Conservation (phyloP, 2,329 filamentous ascomycete genomes). For the Calonectria fujianensis region DNA sequence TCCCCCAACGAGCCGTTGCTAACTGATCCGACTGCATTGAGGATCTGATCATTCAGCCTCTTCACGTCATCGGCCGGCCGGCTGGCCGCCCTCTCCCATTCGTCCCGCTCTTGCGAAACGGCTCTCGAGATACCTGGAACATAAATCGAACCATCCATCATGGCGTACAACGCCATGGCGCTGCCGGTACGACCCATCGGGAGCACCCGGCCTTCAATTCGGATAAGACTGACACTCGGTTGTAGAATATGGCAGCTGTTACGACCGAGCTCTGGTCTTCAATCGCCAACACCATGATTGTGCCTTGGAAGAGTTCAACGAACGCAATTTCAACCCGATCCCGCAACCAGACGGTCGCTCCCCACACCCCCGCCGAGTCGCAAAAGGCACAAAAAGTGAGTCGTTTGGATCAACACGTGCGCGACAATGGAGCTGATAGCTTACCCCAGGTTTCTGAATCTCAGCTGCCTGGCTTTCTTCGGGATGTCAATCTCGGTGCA, state of each 20-base stretch:
- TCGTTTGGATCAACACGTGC: conserved; percentile 30
- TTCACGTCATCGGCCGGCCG: conserved; percentile 50
- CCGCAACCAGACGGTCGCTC: conserved; percentile 23
- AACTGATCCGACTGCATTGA: conserved; percentile 5
- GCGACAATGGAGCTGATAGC: conserved; percentile 40
- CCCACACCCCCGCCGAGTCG: conserved; percentile 37
- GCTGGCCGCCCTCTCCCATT: conserved; percentile 37
- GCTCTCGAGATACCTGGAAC: conserved; percentile 37
- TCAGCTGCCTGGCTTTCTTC: conserved; percentile 56
- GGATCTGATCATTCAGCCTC: conserved; percentile 32
- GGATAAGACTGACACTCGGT: conserved; percentile 47
- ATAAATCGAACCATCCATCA: conserved; percentile 32
- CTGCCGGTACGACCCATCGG: conserved; percentile 55
- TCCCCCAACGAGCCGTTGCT: background rate
- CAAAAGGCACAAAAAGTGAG: conserved; percentile 47
- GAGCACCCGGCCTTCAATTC: conserved; percentile 25
- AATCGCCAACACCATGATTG: conserved; percentile 63
- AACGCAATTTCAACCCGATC: conserved; percentile 40
- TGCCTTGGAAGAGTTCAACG: conserved; percentile 57
- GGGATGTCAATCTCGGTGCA: conserved; percentile 43
- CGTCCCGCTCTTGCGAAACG: conserved; percentile 31
- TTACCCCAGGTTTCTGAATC: conserved; percentile 42
- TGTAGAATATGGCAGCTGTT: conserved; percentile 64
- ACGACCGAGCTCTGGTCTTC: conserved; percentile 68
- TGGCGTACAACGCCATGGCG: conserved; percentile 56